Conservation (phyloP, 1,139 yeast genomes). For the Geotrichum macrosporum region DNA sequence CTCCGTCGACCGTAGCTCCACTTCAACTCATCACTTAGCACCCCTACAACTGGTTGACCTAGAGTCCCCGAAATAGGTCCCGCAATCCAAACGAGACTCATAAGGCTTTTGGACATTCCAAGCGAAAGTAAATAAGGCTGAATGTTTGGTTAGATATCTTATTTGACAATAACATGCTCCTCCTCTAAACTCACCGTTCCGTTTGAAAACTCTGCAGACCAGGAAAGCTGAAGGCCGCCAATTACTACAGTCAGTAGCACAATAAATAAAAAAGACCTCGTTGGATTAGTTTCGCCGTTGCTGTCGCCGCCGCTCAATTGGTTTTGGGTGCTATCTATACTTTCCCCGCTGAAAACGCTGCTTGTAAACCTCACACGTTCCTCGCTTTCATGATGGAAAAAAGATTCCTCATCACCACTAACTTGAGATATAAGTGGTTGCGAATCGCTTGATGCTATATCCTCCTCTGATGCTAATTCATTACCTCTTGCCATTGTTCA, state of each 20-base stretch:
- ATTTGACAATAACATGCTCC: slow-evolving; percentile 37
- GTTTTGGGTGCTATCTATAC: not conserved
- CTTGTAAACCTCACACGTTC: slow-evolving; percentile 4
- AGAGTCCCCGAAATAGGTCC: slow-evolving; percentile 59
- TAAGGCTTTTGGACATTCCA: slow-evolving; percentile 49
- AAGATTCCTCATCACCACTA: too few species aligned
- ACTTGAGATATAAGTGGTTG: too few species aligned
- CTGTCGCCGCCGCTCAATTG: not conserved
- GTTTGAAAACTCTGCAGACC: slow-evolving; percentile 54
- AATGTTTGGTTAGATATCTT: not conserved
- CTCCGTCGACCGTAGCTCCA: slow-evolving; percentile 48
- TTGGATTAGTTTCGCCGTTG: slow-evolving; percentile 36
- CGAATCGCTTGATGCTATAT: too few species aligned
- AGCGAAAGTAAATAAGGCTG: slow-evolving; percentile 42
- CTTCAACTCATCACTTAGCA: slow-evolving; percentile 49
- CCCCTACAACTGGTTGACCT: slow-evolving; percentile 58
- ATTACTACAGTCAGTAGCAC: slow-evolving; percentile 45
- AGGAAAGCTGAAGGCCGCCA: slow-evolving; percentile 51
- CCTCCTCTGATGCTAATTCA: too few species aligned
- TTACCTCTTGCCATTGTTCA: too few species aligned
- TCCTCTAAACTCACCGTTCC: slow-evolving; percentile 44
- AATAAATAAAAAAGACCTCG: slow-evolving; percentile 43
- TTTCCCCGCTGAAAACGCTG: slow-evolving; percentile 1
- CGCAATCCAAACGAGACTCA: slow-evolving; percentile 58
- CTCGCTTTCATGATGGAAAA: not conserved